These are phyloP conservation scores for Arctium lappa DNA, from an alignment of 129 eudicot species.

Conservation along the genomic window DNA sequence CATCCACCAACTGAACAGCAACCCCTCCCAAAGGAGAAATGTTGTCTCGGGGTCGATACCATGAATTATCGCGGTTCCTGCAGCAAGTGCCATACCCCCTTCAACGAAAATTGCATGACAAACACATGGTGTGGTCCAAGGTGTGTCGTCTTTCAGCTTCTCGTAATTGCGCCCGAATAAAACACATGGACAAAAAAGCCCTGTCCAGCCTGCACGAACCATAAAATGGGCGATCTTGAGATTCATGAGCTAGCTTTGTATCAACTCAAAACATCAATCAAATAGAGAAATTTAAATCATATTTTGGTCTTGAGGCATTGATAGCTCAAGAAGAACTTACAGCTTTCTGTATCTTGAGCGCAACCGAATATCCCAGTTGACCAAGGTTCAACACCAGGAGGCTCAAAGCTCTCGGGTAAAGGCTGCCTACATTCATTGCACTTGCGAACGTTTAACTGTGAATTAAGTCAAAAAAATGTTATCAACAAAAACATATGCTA, in stretches of 20 bases:
- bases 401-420: constrained; percentile 66
- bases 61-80: constrained; percentile 49
- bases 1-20: constrained; percentile 84
- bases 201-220: constrained; percentile 52
- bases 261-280: background rate
- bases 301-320: background rate
- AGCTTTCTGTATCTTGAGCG: constrained; percentile 65
- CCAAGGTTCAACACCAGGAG: constrained; percentile 82
- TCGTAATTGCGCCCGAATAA: constrained; percentile 75
- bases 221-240: background rate
- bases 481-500: background rate
- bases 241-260: background rate
- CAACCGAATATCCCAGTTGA: constrained; percentile 62
- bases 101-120: constrained; percentile 75
- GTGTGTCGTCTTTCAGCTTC: constrained; percentile 62
- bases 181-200: constrained; percentile 78
- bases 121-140: constrained; percentile 71
- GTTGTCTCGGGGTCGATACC: constrained; percentile 68
- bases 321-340: constrained; percentile 22
- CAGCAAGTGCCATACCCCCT: constrained; percentile 72
- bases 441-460: constrained; percentile 62
- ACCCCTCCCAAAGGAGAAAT: constrained; percentile 63
- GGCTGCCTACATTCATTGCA: constrained; percentile 77
- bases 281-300: background rate
- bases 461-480: background rate